Base-by-base conservation (phyloP, 192 early-diverging fungal genomes). In the Coemansia sp. region DNA sequence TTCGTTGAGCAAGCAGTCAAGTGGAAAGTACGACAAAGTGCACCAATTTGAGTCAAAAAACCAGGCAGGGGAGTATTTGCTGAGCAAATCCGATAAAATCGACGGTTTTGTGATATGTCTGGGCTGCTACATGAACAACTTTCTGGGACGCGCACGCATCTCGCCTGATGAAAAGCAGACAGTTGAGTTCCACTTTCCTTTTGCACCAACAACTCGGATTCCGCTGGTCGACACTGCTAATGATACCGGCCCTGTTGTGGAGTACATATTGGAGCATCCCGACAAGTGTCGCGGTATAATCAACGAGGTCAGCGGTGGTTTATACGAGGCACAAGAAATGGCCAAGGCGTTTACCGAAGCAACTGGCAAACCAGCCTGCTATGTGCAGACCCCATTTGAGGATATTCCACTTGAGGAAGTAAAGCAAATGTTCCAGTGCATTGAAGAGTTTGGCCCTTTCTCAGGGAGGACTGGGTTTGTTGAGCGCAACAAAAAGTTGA, bases 111-210 rank as follows among this genome's bases (percentile, higher is more conserved):
- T 59, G 12, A 43, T 73, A 25, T 48, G 66, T 14, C 48, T 58
- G 22, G 70, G 59, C 11, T 66, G 24, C 46, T 73, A 73, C 38
- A 66, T 73, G 70, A 51, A 62, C 0, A 66, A 62, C 60, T 73
- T 48, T 33, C 35, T 62, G 1, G 18, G 30, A 11, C 56, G 28
- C 56, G 12, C 70, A 19, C 64, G 64, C 18, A 62, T 73, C 35
- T 73, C 70, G 5, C 48, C 54, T 1, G 64, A 65, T 8, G 70
- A 66, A 25, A 50, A 28, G 56, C 27, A 45, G 24, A 66, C 70
- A 1, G 46, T 73, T 3, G 60, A 66, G 45, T 73, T 73, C 38
- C 32, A 56, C 0, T 46, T 73, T 11, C 59, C 59, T 1, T 27
- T 63, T 19, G 44, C 46, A 18, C 64, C 70, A 6, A 58, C 59